Evolutionary conservation across 306 rosid species (phyloP).

Genomic region (Sophora flavescens): DNA sequence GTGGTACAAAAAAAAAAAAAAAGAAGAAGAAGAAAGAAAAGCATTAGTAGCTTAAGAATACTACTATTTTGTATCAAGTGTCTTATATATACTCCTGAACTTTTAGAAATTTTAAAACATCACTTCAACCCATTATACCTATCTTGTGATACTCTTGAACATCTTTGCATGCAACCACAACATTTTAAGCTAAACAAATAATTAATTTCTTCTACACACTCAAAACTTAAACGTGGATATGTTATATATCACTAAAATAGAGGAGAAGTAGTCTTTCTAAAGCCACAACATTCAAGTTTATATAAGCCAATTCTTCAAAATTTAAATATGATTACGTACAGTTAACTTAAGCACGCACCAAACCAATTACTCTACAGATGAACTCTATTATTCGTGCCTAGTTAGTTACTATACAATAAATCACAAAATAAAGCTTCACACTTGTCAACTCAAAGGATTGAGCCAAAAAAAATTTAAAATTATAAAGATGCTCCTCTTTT

Average conservation of each 20-base stretch:
- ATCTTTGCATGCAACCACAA: neutral
- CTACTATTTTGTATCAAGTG: neutral
- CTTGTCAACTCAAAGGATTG: slow-evolving; percentile 14
- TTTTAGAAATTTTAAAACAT: neutral
- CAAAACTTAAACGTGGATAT: neutral
- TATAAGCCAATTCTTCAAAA: slow-evolving; percentile 7
- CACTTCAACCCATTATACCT: slow-evolving; percentile 8
- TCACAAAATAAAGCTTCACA: slow-evolving; percentile 20
- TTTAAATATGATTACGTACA: slow-evolving; percentile 22
- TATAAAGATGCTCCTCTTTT: slow-evolving; percentile 23
- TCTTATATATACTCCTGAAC: slow-evolving; percentile 13
- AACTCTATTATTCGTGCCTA: slow-evolving; percentile 13
- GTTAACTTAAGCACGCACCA: neutral
- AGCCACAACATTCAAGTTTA: neutral
- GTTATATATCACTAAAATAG: slow-evolving; percentile 3
- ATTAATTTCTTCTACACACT: neutral
- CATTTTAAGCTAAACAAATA: slow-evolving; percentile 10
- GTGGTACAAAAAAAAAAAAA: neutral
- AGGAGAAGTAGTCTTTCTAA: neutral
- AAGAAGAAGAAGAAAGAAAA: too few species aligned
- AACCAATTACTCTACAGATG: neutral
- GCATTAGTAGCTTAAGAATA: neutral
- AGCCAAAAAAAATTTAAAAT: slow-evolving; percentile 15
- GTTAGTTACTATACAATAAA: neutral
- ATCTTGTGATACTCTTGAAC: neutral